Percentiles rank a stretch among this genome's conserved stretches.
These are phyloP conservation scores for Dissophora globulifera DNA, from an alignment of 192 early-diverging fungal genomes.

Conservation along the genomic window DNA sequence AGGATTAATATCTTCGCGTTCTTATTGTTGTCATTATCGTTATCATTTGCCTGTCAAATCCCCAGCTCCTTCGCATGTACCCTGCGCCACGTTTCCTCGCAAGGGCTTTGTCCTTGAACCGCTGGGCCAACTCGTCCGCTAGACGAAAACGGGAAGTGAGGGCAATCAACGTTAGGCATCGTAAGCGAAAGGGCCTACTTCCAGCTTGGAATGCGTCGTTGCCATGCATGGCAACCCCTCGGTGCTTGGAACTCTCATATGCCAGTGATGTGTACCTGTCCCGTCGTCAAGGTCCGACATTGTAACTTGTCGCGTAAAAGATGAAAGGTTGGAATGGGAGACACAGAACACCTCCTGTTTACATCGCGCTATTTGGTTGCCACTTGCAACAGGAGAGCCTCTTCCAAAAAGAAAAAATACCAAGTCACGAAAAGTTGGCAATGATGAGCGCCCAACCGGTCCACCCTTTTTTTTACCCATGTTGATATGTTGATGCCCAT, in stretches of 20 bases:
- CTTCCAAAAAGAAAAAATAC: too few relatives aligned
- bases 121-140: slow-evolving; percentile 24
- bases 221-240: too few relatives aligned
- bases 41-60: neutral
- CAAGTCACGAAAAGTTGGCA: too few relatives aligned
- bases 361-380: neutral
- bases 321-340: neutral
- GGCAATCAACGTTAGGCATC: neutral
- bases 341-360: neutral
- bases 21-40: neutral
- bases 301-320: neutral
- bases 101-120: slow-evolving; percentile 38
- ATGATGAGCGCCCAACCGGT: too few relatives aligned
- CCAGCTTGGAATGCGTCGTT: too few relatives aligned
- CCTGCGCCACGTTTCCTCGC: slow-evolving; percentile 44
- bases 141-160: neutral
- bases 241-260: too few relatives aligned
- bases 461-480: too few relatives aligned
- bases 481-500: too few relatives aligned
- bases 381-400: too few relatives aligned
- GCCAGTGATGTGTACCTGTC: slow-evolving; percentile 4
- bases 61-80: neutral
- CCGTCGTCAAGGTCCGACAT: slow-evolving; percentile 17
- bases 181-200: too few relatives aligned
- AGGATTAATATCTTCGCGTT: neutral